These are phyloP conservation scores for Triticum aestivum DNA, from an alignment of 176 grass and related monocot genomes.

Conservation along the genomic window DNA sequence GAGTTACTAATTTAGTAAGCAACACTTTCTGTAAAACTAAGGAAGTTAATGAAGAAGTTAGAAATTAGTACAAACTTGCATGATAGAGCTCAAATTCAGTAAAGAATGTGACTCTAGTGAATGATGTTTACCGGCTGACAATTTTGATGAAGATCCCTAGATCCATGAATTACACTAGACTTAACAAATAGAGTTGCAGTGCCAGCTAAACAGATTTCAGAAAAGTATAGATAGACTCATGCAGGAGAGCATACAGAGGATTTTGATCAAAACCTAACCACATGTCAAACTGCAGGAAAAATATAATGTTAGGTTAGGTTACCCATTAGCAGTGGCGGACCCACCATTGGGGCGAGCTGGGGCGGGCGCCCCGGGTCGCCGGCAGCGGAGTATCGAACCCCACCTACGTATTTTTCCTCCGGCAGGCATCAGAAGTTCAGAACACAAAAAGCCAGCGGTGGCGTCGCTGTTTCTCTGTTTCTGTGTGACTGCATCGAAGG, in stretches of 20 bases:
- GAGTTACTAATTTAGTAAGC: background rate
- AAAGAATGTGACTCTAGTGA: background rate
- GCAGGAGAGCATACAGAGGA: conserved; percentile 78
- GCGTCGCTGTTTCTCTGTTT: too few relatives aligned
- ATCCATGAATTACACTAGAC: conserved; percentile 20
- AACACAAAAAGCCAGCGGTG: too few relatives aligned
- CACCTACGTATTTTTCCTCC: too few relatives aligned
- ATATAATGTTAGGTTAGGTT: conserved; percentile 3
- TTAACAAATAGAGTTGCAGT: background rate
- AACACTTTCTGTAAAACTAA: background rate
- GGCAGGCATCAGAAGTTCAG: too few relatives aligned
- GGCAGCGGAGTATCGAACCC: too few relatives aligned
- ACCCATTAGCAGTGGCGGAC: too few relatives aligned
- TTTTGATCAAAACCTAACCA: conserved; percentile 87
- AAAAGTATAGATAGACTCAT: conserved; percentile 71
- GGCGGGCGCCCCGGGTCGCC: too few relatives aligned
- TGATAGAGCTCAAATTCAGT: too few relatives aligned
- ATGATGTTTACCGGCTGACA: conserved; percentile 57
- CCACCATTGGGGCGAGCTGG: too few relatives aligned
- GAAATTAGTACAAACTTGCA: too few relatives aligned
- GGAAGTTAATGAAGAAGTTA: too few relatives aligned
- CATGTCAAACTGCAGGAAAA: conserved; percentile 58
- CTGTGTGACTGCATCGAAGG: too few relatives aligned
- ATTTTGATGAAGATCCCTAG: conserved; percentile 79
- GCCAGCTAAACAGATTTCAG: background rate